Evolutionary conservation across 2,329 filamentous ascomycete genomes (phyloP), one percentile per base, ranked within the genome.

Genomic region (Truncatella angustata): DNA sequence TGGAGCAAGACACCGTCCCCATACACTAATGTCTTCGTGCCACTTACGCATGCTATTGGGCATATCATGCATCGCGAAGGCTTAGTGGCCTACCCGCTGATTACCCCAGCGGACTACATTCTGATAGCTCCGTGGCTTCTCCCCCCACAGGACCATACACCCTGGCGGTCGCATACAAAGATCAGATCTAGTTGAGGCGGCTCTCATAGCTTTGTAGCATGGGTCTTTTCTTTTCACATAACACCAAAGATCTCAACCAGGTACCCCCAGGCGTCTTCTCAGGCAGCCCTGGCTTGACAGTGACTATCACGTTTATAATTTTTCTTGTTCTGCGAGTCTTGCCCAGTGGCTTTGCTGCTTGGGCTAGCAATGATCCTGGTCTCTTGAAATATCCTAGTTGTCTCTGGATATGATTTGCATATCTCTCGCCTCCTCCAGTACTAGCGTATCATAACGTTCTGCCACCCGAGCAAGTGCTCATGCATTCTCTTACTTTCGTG

Each of bases 91-190:
- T 16, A 26, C 10, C 18, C 43, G 20, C 49, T 40, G 24, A 16
- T 51, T 45, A 28, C 40, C 45, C 49, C 18, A 39, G 34, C 34
- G 32, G 42, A 46, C 28, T 46, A 51, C 42, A 5, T 23, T 20
- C 16, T 10, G 28, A 40, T 47, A 37, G 34, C 35, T 42, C 34
- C 42, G 50, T 40, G 43, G 50, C 50, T 52, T 43, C 48, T 21
- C 24, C 14, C 28, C 37, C 14, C n/a, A 49, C 21, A 36, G 28
- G 30, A 32, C 23, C 32, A 34, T 36, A 26, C 39, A 43, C 48
- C 50, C 50, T 36, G 44, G 44, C 28, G 40, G 36, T 18, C 50
- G 14, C 26, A 36, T 26, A 36, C 30, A n/a, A n/a, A n/a, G n/a
- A n/a, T n/a, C n/a, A n/a, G n/a, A n/a, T n/a, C n/a, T n/a, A n/a